A percentile compares a stretch with the other conserved stretches of the same genome.
phyloP scores from a whole-genome alignment of 306 rosid genomes.

The Cicer judaicum region DNA sequence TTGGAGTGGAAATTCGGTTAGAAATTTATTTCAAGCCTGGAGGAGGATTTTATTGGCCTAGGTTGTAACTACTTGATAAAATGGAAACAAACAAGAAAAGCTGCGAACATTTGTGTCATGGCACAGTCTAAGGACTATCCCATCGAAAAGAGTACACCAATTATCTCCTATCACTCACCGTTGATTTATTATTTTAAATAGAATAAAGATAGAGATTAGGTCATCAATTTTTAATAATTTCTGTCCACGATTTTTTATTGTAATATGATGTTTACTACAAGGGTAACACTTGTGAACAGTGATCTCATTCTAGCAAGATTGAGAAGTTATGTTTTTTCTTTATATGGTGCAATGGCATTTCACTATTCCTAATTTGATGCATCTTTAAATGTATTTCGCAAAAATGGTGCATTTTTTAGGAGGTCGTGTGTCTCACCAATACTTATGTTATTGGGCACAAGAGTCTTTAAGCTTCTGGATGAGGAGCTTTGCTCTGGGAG shows the following conservation, averaged over 20 bases:
- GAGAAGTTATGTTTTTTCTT: neutral
- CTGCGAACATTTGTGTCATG: constrained; percentile 13
- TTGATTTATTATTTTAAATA: too few species aligned
- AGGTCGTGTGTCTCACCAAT: neutral
- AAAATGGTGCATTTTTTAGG: neutral
- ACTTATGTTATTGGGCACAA: neutral
- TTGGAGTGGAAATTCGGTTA: neutral
- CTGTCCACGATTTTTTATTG: too few species aligned
- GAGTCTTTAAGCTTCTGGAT: too few species aligned
- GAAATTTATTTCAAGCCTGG: constrained; percentile 23
- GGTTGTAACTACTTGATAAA: constrained; percentile 6
- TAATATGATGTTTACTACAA: too few species aligned
- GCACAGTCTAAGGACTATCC: neutral
- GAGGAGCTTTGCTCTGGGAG: too few species aligned
- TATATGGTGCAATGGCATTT: neutral
- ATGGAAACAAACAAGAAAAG: constrained; percentile 18
- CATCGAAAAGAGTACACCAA: neutral
- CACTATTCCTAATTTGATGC: too few species aligned
- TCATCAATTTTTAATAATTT: too few species aligned
- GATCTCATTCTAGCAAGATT: neutral
- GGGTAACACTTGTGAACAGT: neutral
- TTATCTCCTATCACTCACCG: neutral
- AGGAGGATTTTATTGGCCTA: constrained; percentile 7
- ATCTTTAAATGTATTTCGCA: too few species aligned
- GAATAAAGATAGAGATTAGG: neutral